Percentiles rank a stretch among this genome's conserved stretches.
Conservation (phyloP, 148 eudicot species). For the Rhododendron ovatum region DNA sequence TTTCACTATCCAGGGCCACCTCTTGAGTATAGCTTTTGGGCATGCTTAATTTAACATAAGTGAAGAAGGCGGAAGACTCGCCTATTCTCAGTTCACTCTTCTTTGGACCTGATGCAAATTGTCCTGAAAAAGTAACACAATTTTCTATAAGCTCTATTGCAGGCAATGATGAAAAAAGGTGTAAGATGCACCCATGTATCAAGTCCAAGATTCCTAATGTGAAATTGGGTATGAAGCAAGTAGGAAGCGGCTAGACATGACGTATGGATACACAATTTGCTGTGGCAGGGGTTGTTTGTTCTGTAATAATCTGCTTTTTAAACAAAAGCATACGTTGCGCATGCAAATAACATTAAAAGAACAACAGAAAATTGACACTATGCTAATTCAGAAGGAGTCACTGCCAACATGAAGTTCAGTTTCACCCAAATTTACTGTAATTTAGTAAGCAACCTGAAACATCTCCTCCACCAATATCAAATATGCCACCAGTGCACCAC, state of each 20-base stretch:
- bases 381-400: neutral
- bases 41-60: conserved; percentile 69
- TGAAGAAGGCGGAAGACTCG: conserved; percentile 90
- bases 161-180: neutral
- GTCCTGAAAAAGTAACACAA: conserved; percentile 36
- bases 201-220: neutral
- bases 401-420: neutral
- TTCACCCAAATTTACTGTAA: neutral
- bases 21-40: conserved; percentile 36
- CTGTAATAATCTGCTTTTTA: neutral
- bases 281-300: neutral
- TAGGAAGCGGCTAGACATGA: neutral
- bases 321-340: neutral
- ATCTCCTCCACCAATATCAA: neutral
- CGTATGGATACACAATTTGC: neutral
- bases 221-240: neutral
- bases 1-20: conserved; percentile 27
- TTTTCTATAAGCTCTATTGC: neutral
- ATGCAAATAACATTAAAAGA: neutral
- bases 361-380: neutral
- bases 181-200: neutral
- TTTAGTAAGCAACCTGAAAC: neutral
- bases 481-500: neutral
- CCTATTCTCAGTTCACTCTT: conserved; percentile 88
- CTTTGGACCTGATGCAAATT: conserved; percentile 46